A percentile compares a stretch with the other conserved stretches of the same genome.
These are phyloP conservation scores for Rugonectria rugulosa DNA, from an alignment of 2,329 filamentous ascomycete species.

Conservation along the genomic window DNA sequence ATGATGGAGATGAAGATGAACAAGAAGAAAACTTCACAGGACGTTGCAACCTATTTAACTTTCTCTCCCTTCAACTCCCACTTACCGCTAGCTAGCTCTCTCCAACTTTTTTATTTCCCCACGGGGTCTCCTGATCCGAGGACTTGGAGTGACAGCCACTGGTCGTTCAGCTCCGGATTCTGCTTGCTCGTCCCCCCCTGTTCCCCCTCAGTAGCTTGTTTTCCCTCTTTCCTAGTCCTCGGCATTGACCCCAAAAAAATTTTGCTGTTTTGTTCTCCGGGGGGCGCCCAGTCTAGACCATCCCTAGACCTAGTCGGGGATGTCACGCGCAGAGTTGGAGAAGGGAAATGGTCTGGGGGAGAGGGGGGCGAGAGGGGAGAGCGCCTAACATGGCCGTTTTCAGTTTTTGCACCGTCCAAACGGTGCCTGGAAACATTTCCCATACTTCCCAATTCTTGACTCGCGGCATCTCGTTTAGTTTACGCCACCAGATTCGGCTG, in stretches of 20 bases:
- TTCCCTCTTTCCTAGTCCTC: not conserved
- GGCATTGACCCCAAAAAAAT: conserved; percentile 6
- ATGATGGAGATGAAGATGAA: conserved; percentile 9
- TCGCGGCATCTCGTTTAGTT: not conserved
- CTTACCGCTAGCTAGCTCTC: conserved; percentile 12
- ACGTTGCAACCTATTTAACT: conserved; percentile 17
- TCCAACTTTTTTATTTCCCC: conserved; percentile 27
- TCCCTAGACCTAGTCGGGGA: conserved; percentile 12
- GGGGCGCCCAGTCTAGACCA: conserved; percentile 16
- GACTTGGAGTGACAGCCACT: conserved; percentile 9
- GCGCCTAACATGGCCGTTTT: conserved; percentile 15
- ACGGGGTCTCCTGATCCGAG: conserved; percentile 21
- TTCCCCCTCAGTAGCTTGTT: not conserved
- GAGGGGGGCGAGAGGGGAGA: too few relatives aligned
- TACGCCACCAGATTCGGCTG: too few relatives aligned
- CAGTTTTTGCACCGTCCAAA: too few relatives aligned
- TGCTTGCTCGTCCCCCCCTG: not conserved
- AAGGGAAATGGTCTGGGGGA: not conserved
- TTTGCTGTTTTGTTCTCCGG: not conserved
- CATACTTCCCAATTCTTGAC: too few relatives aligned
- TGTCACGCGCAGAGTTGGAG: conserved; percentile 11
- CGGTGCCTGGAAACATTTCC: too few relatives aligned
- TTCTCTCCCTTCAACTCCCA: not conserved
- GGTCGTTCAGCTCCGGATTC: not conserved
- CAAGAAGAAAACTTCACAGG: not conserved